Percentiles rank a stretch among this genome's conserved stretches.
These are phyloP conservation scores for Kodamaea alishanica DNA, from an alignment of 1,139 yeast species.

Conservation along the genomic window DNA sequence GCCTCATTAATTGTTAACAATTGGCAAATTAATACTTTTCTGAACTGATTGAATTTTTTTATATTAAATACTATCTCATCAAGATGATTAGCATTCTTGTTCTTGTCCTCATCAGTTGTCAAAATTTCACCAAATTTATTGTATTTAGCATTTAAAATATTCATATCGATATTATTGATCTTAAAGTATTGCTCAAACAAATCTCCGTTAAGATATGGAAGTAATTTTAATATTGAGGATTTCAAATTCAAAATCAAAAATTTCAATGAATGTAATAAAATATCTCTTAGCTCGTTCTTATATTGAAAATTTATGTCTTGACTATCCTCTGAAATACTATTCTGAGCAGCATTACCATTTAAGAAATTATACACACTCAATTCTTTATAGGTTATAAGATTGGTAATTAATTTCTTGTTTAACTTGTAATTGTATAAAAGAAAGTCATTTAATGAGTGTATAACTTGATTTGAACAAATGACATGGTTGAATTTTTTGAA, in stretches of 20 bases:
- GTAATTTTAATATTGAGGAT: constrained; percentile 26
- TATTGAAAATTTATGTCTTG: not conserved
- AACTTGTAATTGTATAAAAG: constrained; percentile 34
- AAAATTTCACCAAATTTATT: constrained; percentile 7
- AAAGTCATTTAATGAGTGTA: constrained; percentile 27
- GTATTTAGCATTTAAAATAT: constrained; percentile 13
- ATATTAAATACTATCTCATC: constrained; percentile 16
- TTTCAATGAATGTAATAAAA: constrained; percentile 17
- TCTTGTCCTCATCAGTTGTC: constrained; percentile 9
- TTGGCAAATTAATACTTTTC: constrained; percentile 41
- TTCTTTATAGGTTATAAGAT: constrained; percentile 33
- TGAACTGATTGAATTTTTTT: constrained; percentile 33
- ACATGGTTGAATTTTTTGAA: constrained; percentile 22
- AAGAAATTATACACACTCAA: constrained; percentile 23
- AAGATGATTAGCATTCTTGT: constrained; percentile 14
- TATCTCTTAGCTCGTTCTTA: constrained; percentile 9
- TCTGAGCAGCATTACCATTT: constrained; percentile 7
- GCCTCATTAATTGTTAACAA: constrained; percentile 36
- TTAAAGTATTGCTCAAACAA: constrained; percentile 40
- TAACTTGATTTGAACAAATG: constrained; percentile 25
- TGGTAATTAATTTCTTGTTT: constrained; percentile 36
- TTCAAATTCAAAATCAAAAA: constrained; percentile 30
- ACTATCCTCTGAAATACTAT: constrained; percentile 1
- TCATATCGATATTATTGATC: constrained; percentile 31
- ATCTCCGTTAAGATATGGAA: constrained; percentile 38